A percentile compares a stretch with the other conserved stretches of the same genome.
phyloP scores from a whole-genome alignment of 306 rosid genomes.

The Urtica urens region DNA sequence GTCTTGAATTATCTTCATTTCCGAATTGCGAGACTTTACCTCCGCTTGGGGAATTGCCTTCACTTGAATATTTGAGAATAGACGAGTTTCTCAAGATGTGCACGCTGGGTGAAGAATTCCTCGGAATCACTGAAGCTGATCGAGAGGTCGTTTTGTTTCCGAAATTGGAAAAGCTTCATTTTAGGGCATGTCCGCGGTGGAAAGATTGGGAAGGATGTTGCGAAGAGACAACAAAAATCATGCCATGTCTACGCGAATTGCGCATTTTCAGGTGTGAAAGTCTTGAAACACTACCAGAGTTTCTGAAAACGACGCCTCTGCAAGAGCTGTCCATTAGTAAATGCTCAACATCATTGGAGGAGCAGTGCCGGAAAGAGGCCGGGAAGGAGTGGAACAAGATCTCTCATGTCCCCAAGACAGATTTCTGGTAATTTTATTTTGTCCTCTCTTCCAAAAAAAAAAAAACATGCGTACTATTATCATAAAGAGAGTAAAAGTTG shows the following conservation, averaged over 20 bases:
- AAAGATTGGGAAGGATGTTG: neutral
- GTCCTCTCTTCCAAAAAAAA: no score
- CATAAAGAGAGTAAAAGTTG: no score
- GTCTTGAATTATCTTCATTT: fast-evolving
- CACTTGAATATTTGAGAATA: neutral
- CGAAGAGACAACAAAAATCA: neutral
- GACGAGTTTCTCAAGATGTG: neutral
- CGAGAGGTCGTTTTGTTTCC: neutral
- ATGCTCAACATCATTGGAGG: neutral
- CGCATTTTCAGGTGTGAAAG: neutral
- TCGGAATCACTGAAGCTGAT: neutral
- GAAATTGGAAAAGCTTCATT: neutral
- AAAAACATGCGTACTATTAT: no score
- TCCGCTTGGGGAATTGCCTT: constrained; percentile 9
- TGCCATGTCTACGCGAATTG: neutral
- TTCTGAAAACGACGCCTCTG: neutral
- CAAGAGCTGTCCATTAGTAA: neutral
- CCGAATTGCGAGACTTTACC: neutral
- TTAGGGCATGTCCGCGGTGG: neutral
- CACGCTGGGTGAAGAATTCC: constrained; percentile 6
- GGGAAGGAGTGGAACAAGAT: neutral
- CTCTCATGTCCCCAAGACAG: no score
- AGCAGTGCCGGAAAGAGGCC: neutral
- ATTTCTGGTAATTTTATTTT: no score
- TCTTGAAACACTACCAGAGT: neutral